Percentiles rank a stretch among this genome's conserved stretches.
These are phyloP conservation scores for Naganishia cerealis DNA, from an alignment of 1,284 basidiomycete genomes.

Conservation along the genomic window DNA sequence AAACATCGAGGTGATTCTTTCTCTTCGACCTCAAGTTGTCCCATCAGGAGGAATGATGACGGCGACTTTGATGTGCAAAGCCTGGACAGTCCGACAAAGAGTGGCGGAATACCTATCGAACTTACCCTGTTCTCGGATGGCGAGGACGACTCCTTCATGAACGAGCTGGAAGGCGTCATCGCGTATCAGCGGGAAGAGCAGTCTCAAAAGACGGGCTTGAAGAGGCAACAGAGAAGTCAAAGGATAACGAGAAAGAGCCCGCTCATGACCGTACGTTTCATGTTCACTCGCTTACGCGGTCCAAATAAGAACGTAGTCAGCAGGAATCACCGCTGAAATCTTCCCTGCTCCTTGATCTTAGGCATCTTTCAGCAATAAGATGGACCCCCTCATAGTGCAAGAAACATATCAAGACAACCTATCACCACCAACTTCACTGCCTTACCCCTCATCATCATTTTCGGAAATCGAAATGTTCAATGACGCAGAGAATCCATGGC, in stretches of 20 bases:
- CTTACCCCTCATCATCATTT: background rate
- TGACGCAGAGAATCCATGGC: background rate
- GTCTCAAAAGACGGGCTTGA: background rate
- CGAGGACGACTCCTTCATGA: background rate
- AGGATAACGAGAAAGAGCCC: background rate
- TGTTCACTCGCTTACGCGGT: background rate
- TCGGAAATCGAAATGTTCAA: background rate
- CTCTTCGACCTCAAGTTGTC: background rate
- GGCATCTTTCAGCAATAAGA: background rate
- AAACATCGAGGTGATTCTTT: background rate
- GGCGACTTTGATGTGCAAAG: background rate
- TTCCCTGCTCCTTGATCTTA: too few species aligned
- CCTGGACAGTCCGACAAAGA: conserved; percentile 18
- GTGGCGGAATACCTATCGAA: conserved; percentile 24
- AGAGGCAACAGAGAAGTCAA: conserved; percentile 7
- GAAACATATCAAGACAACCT: background rate
- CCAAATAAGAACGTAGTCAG: background rate
- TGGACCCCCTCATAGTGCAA: background rate
- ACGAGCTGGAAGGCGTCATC: background rate
- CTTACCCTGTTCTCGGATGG: conserved; percentile 22
- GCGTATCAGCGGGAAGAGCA: background rate
- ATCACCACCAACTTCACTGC: background rate
- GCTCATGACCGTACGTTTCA: background rate
- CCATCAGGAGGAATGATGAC: background rate
- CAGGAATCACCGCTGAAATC: background rate